phyloP scores from a whole-genome alignment of 257 asterid species.

The Solanum chmielewskii region DNA sequence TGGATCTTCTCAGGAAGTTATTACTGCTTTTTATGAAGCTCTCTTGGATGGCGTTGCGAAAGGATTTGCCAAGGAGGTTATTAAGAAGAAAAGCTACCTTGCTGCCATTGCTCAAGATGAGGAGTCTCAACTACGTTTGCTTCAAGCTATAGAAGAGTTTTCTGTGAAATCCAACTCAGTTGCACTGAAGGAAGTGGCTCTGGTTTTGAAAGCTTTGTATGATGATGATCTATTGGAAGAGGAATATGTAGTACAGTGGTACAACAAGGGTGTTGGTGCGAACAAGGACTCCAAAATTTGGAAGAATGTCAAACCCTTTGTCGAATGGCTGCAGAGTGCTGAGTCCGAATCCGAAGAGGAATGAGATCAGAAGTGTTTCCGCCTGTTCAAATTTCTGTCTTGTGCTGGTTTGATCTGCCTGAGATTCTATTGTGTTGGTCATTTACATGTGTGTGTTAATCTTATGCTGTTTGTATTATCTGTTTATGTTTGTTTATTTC shows the following conservation, averaged over 20 bases:
- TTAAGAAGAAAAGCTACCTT: constrained; percentile 20
- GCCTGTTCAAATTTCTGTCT: background rate
- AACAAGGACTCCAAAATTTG: constrained; percentile 16
- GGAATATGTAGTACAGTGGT: constrained; percentile 28
- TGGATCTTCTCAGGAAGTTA: constrained; percentile 23
- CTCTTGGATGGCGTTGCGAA: constrained; percentile 17
- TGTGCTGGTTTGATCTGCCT: background rate
- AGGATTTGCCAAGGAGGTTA: constrained; percentile 25
- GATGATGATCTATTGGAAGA: constrained; percentile 32
- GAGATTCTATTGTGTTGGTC: background rate
- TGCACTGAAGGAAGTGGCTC: constrained; percentile 23
- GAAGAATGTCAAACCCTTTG: constrained; percentile 25
- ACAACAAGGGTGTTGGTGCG: constrained; percentile 11
- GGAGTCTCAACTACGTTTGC: constrained; percentile 11
- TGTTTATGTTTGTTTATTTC: background rate
- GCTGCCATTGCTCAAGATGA: constrained; percentile 12
- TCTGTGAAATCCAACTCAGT: constrained; percentile 10
- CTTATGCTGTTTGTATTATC: background rate
- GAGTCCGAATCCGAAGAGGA: constrained; percentile 33
- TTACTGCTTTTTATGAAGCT: constrained; percentile 20
- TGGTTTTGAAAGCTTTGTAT: constrained; percentile 26
- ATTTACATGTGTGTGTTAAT: background rate
- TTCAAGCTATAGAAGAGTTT: constrained; percentile 21
- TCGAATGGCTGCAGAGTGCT: constrained; percentile 31
- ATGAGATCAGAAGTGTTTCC: background rate